Conservation (phyloP, 495 filamentous ascomycete genomes). For the Penicillium waksmanii region DNA sequence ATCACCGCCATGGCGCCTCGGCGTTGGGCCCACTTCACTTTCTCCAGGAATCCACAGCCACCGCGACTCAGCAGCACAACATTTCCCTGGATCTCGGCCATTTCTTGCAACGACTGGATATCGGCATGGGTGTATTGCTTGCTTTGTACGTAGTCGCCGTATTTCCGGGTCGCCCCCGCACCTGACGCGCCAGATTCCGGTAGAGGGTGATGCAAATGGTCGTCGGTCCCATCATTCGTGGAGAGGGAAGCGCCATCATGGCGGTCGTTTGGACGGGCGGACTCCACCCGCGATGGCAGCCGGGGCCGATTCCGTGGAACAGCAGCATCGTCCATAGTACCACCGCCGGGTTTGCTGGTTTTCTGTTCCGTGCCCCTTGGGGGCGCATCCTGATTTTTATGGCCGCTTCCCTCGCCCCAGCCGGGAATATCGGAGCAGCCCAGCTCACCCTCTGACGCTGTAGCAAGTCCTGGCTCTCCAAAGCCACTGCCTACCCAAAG, state of each 20-base stretch:
- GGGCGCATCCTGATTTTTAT: conserved; percentile 34
- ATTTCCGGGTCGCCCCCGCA: conserved; percentile 36
- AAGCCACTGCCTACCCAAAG: conserved; percentile 92
- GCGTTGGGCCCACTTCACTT: conserved; percentile 94
- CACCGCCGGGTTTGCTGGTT: conserved; percentile 32
- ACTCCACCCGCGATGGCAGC: conserved; percentile 32
- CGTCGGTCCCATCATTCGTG: conserved; percentile 84
- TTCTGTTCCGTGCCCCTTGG: conserved; percentile 33
- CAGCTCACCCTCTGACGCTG: conserved; percentile 77
- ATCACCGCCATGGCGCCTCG: conserved; percentile 87
- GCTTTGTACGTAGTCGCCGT: conserved; percentile 46
- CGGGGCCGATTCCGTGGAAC: conserved; percentile 28
- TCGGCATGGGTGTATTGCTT: conserved; percentile 72
- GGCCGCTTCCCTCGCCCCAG: conserved; percentile 66
- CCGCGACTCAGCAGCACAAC: conserved; percentile 88
- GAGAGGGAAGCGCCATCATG: conserved; percentile 30
- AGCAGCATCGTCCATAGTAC: conserved; percentile 26
- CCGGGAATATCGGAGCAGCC: conserved; percentile 97
- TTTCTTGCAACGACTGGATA: conserved; percentile 93
- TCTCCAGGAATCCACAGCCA: conserved; percentile 95
- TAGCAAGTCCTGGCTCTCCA: conserved; percentile 65
- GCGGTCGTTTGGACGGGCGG: conserved; percentile 24
- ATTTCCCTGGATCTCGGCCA: conserved; percentile 91
- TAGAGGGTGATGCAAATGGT: conserved; percentile 79
- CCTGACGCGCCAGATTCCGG: conserved; percentile 47